phyloP scores from a whole-genome alignment of 176 grass and related monocot species.

The Alopecurus myosuroides region DNA sequence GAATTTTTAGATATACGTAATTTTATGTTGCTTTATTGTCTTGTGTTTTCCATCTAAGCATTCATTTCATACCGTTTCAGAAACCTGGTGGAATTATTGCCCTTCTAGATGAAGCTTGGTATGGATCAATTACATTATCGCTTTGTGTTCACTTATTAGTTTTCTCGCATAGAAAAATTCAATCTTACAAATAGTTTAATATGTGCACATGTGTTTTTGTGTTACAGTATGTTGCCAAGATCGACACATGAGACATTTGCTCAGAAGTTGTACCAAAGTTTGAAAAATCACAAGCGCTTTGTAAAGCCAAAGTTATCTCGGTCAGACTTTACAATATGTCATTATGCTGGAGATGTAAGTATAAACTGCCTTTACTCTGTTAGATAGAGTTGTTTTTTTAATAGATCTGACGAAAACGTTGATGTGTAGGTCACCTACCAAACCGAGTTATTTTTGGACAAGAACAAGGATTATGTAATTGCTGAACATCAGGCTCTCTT shows the following conservation, averaged over 20 bases:
- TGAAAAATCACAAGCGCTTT: slow-evolving; percentile 90
- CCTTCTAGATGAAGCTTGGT: slow-evolving; percentile 98
- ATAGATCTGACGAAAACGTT: neutral
- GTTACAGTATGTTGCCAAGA: slow-evolving; percentile 87
- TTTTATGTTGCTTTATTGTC: neutral
- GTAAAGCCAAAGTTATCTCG: slow-evolving; percentile 87
- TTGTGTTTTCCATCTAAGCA: slow-evolving; percentile 7
- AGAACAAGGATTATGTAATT: slow-evolving; percentile 99
- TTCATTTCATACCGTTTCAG: slow-evolving; percentile 41
- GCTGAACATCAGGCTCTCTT: slow-evolving; percentile 92
- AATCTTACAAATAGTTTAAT: slow-evolving; percentile 19
- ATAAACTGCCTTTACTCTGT: slow-evolving; percentile 12
- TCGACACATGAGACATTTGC: slow-evolving; percentile 98
- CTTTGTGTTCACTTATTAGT: slow-evolving; percentile 17
- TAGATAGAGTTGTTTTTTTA: slow-evolving; percentile 2
- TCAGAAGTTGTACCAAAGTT: slow-evolving; percentile 90
- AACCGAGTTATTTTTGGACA: slow-evolving; percentile 89
- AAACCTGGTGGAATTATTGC: slow-evolving; percentile 99
- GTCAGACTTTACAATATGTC: slow-evolving; percentile 91
- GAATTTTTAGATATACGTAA: slow-evolving; percentile 24
- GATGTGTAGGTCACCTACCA: slow-evolving; percentile 91
- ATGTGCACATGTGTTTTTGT: slow-evolving; percentile 24
- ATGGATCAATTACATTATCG: slow-evolving; percentile 30
- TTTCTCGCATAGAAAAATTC: slow-evolving; percentile 1
- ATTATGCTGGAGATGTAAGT: slow-evolving; percentile 98